phyloP scores from a whole-genome alignment of 2,329 filamentous ascomycete species.

The Colletotrichum cereale region DNA sequence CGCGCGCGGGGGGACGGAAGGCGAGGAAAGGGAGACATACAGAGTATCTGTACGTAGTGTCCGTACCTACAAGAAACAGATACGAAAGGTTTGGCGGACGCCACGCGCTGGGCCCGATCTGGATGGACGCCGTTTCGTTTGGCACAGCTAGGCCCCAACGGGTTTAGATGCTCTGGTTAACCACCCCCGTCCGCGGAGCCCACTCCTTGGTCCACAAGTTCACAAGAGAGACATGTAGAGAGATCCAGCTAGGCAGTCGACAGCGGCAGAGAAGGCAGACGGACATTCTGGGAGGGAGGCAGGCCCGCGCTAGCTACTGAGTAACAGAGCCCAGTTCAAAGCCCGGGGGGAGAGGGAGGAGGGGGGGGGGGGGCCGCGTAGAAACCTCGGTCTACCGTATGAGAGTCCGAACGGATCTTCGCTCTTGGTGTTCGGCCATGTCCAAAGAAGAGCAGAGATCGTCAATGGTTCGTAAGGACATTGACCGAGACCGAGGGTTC shows the following conservation, averaged over 20 bases:
- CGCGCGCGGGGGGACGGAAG: not conserved
- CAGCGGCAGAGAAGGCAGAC: conserved; percentile 13
- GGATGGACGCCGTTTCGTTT: conserved; percentile 39
- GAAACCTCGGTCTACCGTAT: conserved; percentile 3
- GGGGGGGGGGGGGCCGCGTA: too few species aligned
- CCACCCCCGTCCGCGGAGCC: conserved; percentile 5
- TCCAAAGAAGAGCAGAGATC: conserved; percentile 11
- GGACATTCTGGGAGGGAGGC: conserved; percentile 12
- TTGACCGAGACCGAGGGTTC: conserved; percentile 6
- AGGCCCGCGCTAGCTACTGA: conserved; percentile 26
- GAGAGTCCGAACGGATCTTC: conserved; percentile 1
- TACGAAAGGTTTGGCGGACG: conserved; percentile 22
- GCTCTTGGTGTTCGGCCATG: not conserved
- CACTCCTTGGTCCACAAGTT: conserved; percentile 8
- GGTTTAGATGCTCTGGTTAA: not conserved
- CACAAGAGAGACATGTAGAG: not conserved
- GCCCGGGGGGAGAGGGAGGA: too few species aligned
- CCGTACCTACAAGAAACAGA: too few species aligned
- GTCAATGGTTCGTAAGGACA: conserved; percentile 4
- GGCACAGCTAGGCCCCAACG: conserved; percentile 13
- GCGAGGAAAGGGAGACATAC: not conserved
- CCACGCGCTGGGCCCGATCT: conserved; percentile 33
- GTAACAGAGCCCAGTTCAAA: conserved; percentile 32
- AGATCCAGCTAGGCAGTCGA: too few species aligned
- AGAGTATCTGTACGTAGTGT: too few species aligned